Base-by-base conservation (phyloP, 495 filamentous ascomycete species). In the Penicillium lividum region DNA sequence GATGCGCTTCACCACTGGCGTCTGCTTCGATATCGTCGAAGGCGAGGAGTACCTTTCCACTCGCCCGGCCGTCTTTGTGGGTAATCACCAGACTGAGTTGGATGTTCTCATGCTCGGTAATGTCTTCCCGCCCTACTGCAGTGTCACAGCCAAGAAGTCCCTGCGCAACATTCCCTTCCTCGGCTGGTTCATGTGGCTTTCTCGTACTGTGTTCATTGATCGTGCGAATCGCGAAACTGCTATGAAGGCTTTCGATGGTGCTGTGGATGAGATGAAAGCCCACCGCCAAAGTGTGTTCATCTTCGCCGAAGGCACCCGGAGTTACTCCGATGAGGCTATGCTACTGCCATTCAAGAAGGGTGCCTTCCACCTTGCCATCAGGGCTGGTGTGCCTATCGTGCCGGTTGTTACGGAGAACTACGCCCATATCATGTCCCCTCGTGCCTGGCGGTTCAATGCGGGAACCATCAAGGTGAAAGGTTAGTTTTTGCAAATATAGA, bases 311-410 rank as follows among this genome's bases (percentile, higher is more conserved):
- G 94, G 94, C 13, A 99, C 94, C 6, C 81, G 94, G 50, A 93
- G 89, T 62, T 97, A 99, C 77, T 82, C 87, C 48, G 83, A 86
- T 62, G 85, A 90, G 48, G 88, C 94, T 6, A 85, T 81, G 51
- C 73, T 99, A 66, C 76, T 97, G 54, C 86, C 89, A 7, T 99
- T 98, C 78, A 98, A 99, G 78, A 98, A 98, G 78, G 94, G 94
- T 57, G 94, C 94, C 38, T 99, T 98, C 75, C 94, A 98, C 71
- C 78, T 98, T 10, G 94, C 94, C 22, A 85, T 99, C 7, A 89
- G 97, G 77, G 95, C 93, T 0, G 88, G 91, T 67, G 93, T 96
- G 29, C 92, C 91, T 18, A 90, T 98, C 66, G 87, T 99, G 38
- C 93, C 93, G 0, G 78, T 96, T 22, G 90, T 98, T 22, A 82